Conservation (phyloP, 768 basidiomycete genomes). For the Podaxis pistillaris region DNA sequence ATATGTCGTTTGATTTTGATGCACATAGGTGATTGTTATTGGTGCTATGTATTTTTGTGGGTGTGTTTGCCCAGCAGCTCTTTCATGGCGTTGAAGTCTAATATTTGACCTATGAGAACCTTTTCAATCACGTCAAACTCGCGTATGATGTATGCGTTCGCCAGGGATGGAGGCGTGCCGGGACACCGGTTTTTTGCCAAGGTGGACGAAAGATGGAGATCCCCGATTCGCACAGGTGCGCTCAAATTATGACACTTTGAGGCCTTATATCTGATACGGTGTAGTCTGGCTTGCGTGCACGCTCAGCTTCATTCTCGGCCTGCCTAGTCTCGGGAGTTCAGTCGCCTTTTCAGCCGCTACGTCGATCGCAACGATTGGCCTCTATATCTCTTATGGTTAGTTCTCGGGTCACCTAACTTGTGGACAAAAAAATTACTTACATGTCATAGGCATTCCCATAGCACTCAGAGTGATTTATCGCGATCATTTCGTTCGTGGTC, state of each 20-base stretch:
- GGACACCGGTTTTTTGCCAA: conserved; percentile 65
- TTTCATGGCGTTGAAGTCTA: background rate
- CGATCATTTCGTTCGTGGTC: conserved; percentile 59
- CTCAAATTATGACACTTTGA: background rate
- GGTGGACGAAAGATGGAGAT: conserved; percentile 56
- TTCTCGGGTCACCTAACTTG: background rate
- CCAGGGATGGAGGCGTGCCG: conserved; percentile 72
- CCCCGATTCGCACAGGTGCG: conserved; percentile 67
- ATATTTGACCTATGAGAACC: conserved; percentile 36
- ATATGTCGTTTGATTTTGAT: background rate
- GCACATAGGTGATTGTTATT: conserved; percentile 54
- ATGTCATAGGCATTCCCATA: conserved; percentile 58
- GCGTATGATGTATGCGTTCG: conserved; percentile 82
- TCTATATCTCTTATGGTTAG: conserved; percentile 73
- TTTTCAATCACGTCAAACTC: conserved; percentile 80
- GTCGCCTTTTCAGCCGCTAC: conserved; percentile 68
- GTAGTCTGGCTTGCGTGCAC: conserved; percentile 78
- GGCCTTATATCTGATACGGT: background rate
- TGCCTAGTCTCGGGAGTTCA: conserved; percentile 69
- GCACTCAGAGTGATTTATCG: conserved; percentile 62
- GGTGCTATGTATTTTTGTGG: conserved; percentile 77
- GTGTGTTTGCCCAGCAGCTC: conserved; percentile 28
- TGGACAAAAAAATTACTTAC: background rate
- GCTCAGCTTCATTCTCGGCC: conserved; percentile 69
- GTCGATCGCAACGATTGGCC: conserved; percentile 69